Evolutionary conservation across 805 yeast genomes (phyloP), one percentile per base, ranked within the genome.

Genomic region (Candida chilensis): DNA sequence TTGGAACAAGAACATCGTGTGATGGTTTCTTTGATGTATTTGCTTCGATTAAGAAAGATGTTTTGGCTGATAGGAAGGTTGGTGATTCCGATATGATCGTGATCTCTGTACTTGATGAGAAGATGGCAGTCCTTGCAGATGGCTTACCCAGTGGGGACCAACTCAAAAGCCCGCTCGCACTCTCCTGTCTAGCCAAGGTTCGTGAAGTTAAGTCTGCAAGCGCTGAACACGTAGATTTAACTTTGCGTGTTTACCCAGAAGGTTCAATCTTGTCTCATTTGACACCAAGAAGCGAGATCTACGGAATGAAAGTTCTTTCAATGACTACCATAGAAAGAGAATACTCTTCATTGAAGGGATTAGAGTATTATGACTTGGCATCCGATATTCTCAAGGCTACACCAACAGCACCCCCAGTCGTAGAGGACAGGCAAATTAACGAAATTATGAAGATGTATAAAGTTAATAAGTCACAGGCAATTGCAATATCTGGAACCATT

Each of bases 291-390:
- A 54, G 78, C 5, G 69, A 71, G 14, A 49, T 90, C 4, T 67
- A 71, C 28, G 87, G 78, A 12, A 67, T 86, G 69, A 69, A 73
- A 32, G 79, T 88, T 2, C 78, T 83, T 72, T 92, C 79, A 42
- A 76, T 92, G 87, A 71, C 82, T 1, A 90, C 99, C 0, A 71
- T 88, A 11, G 98, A 92, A 51, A 78, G 99, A 60, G 98, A 92
- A 48, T 94, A 64, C 43, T 70, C 88, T 0, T 81, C 98, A 0
- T 56, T 94, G 40, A 73, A 67, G 48, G 96, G 94, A 1, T 60
- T 92, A 31, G 78, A 70, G 31, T 87, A 80, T 48, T 94, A 87
- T 45, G 94, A 86, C 45, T 55, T 94, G 24, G 60, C 71, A n/a
- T 63, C 71, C 13, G 66, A 71, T 20, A 83, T 92, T 26, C 49